Base-by-base conservation (phyloP, 1,284 basidiomycete genomes). In the Neotropicomus parvogracilis region DNA sequence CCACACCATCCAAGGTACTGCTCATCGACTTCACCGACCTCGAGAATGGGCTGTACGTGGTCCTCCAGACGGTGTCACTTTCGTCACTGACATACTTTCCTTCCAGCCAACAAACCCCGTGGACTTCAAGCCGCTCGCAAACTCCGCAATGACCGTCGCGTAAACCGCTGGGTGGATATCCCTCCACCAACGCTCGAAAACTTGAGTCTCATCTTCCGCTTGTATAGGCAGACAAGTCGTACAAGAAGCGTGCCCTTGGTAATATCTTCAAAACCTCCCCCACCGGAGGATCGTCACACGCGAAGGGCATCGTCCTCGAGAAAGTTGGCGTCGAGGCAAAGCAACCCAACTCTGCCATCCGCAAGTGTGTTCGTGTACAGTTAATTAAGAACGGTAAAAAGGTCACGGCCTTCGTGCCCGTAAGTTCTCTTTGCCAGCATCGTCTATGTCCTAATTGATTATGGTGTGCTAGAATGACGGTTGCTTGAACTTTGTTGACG, bases 311-410 rank as follows among this genome's bases (percentile, higher is more conserved):
- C 70, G 97, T 99, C 57, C 88, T 99, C 57, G 97, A 99, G 80
- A 99, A 99, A 82, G 89, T 95, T 58, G 86, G 88, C 60, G 87
- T 91, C 56, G 88, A 91, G 74, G 93, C 92, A 66, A 95, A 95
- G 77, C 92, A 97, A 72, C 97, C 97, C 76, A 99, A 99, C 85
- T 99, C 97, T 70, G 97, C 97, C 71, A 98, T 99, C 73, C 93
- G 97, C 75, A 99, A 99, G 77, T 99, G 97, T 81, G 97, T 99
- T 62, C 92, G 97, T 79, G 97, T 99, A 55, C 97, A 99, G 71
- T 83, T 99, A 66, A 99, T 99, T 77, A 99, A 99, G 85, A 99
- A 99, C 80, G 97, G 97, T 66, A 99, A 99, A 89, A 98, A 99
- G 77, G 93, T 95, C 68, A 95, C 93, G 54, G 92, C 92, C 65